Evolutionary conservation across 495 filamentous ascomycete genomes (phyloP), one percentile per base, ranked within the genome.

Genomic region (Apodospora peruviana): DNA sequence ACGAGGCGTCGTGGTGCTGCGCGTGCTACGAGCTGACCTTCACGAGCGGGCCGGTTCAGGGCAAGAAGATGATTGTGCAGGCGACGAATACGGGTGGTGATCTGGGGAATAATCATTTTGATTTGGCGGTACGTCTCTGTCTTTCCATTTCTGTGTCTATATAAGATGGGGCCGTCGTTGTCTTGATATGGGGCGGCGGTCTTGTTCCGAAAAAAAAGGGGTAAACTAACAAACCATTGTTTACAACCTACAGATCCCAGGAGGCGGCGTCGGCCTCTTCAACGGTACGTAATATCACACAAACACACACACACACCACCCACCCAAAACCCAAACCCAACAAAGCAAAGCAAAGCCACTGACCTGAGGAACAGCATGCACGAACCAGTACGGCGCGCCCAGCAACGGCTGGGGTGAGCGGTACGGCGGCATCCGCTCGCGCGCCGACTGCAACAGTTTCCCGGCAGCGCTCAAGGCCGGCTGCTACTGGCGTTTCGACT

Each of bases 401-500:
- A 39, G 67, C 25, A 68, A 70, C 55, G 72, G 71, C 44, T 84
- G 83, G 83, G 83, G 83, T 34, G 69, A 73, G 38, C 71, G 76
- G 39, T 85, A 85, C 66, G 83, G 82, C 42, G 82, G 83, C 42
- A 68, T 84, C 53, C 55, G 60, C 3, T 72, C 68, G 17, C 65
- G 72, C 45, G 66, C 63, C 36, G 71, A 72, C 10, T 85, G 83
- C 67, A 66, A 74, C 51, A 32, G 56, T 23, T 81, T 85, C 67
- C 80, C 81, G 4, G 64, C 47, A 19, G 69, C 67, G 20, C 71
- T 86, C 41, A 77, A 81, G 66, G 66, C 64, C 2, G 82, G 83
- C n/a, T 85, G 82, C 68, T 69, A 79, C 61, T 87, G 79, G 75
- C 79, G 82, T 48, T 87, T 81, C 64, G 81, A 83, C 66, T 86